Evolutionary conservation across 305 asterid species (phyloP).

Genomic region (Plantago rigida): DNA sequence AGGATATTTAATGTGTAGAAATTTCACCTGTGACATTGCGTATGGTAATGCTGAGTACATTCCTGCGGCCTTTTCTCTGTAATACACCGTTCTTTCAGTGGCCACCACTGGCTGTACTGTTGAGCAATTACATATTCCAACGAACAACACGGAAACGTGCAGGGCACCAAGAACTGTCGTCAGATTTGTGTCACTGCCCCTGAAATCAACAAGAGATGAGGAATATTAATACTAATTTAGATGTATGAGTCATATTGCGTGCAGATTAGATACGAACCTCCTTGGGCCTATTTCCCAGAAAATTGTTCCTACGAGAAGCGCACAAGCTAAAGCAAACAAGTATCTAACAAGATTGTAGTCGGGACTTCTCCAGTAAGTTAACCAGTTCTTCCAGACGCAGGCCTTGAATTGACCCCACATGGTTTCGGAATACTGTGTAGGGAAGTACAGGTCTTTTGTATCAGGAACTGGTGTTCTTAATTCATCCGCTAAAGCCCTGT

Average conservation of each 20-base stretch:
- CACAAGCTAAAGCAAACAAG: slow-evolving; percentile 45
- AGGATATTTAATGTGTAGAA: not conserved
- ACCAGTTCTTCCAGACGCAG: slow-evolving; percentile 54
- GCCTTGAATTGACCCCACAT: slow-evolving; percentile 49
- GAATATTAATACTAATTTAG: not conserved
- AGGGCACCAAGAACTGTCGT: slow-evolving; percentile 24
- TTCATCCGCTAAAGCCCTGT: slow-evolving; percentile 44
- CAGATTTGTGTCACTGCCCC: slow-evolving; percentile 15
- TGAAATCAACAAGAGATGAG: slow-evolving; percentile 21
- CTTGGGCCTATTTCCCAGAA: slow-evolving; percentile 47
- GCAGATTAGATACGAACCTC: slow-evolving; percentile 24
- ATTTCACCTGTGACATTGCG: slow-evolving; percentile 28
- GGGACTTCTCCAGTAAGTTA: slow-evolving; percentile 67
- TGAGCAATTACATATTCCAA: slow-evolving; percentile 26
- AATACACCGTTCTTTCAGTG: slow-evolving; percentile 28
- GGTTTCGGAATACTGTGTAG: slow-evolving; percentile 43
- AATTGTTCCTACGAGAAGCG: slow-evolving; percentile 51
- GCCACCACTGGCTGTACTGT: slow-evolving; percentile 30
- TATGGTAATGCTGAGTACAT: slow-evolving; percentile 31
- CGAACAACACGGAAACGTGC: slow-evolving; percentile 25
- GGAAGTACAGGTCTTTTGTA: slow-evolving; percentile 41
- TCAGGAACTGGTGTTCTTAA: slow-evolving; percentile 43
- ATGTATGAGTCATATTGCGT: not conserved
- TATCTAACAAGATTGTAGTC: slow-evolving; percentile 54
- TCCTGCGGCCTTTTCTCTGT: slow-evolving; percentile 32